Conservation (phyloP, 495 filamentous ascomycete species). For the Neurospora sp. region DNA sequence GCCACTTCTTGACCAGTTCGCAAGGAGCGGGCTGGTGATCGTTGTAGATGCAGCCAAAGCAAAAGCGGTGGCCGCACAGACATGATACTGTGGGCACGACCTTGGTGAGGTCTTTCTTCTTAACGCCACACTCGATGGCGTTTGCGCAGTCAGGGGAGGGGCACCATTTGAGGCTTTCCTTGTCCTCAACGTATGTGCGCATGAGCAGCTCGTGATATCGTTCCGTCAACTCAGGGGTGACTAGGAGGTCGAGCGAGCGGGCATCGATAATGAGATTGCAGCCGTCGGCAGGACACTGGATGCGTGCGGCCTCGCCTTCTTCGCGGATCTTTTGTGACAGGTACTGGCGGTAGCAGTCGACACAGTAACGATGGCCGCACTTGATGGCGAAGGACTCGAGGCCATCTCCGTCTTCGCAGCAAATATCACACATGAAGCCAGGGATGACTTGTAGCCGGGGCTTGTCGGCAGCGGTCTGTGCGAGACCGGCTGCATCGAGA, state of each 20-base stretch:
- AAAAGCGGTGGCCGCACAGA: slow-evolving; percentile 75
- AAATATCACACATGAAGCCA: slow-evolving; percentile 88
- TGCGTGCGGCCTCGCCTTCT: slow-evolving; percentile 89
- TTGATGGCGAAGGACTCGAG: slow-evolving; percentile 91
- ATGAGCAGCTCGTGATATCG: slow-evolving; percentile 82
- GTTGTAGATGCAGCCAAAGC: slow-evolving; percentile 86
- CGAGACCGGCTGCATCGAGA: slow-evolving; percentile 78
- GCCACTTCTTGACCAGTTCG: slow-evolving; percentile 84
- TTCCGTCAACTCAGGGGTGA: slow-evolving; percentile 59
- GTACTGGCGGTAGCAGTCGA: slow-evolving; percentile 87
- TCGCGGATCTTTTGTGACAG: slow-evolving; percentile 83
- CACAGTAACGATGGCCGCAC: slow-evolving; percentile 92
- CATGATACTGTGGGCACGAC: slow-evolving; percentile 88
- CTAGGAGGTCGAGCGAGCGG: slow-evolving; percentile 73
- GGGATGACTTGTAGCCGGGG: slow-evolving; percentile 59
- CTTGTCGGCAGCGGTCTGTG: slow-evolving; percentile 47
- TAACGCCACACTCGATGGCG: slow-evolving; percentile 79
- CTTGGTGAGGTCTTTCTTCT: slow-evolving; percentile 69
- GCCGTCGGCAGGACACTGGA: slow-evolving; percentile 80
- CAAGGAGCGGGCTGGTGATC: slow-evolving; percentile 95
- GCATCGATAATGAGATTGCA: slow-evolving; percentile 90
- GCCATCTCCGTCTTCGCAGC: slow-evolving; percentile 76
- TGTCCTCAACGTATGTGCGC: slow-evolving; percentile 94
- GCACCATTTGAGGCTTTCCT: slow-evolving; percentile 91
- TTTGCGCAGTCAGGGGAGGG: slow-evolving; percentile 92